phyloP scores from a whole-genome alignment of 495 filamentous ascomycete species.

The Parachaetomium inaequale region DNA sequence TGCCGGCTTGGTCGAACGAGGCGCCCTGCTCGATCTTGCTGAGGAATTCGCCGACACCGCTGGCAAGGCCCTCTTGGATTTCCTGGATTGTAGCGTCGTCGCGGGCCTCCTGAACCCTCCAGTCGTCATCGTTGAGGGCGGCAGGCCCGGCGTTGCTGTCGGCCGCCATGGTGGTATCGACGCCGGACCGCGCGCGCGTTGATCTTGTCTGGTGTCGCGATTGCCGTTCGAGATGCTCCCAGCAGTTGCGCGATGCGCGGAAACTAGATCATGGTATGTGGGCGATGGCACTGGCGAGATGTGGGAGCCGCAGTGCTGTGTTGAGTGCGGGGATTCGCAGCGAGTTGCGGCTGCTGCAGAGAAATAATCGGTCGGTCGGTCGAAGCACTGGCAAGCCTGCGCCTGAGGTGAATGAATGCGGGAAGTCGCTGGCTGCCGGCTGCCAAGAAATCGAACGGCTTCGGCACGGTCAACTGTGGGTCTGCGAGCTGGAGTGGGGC shows the following conservation, averaged over 20 bases:
- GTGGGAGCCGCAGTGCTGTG: neutral
- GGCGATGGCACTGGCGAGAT: neutral
- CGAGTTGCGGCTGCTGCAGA: neutral
- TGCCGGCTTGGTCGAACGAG: conserved; percentile 36
- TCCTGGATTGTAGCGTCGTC: conserved; percentile 27
- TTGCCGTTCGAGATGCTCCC: conserved; percentile 23
- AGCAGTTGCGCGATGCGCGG: conserved; percentile 21
- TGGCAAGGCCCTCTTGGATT: conserved; percentile 17
- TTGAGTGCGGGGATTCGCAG: neutral
- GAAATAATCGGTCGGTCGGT: neutral
- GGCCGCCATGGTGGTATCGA: conserved; percentile 23
- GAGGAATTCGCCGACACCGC: conserved; percentile 20
- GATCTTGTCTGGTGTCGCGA: conserved; percentile 12
- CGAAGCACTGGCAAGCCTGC: neutral
- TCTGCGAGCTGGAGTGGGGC: neutral
- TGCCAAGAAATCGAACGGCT: conserved; percentile 19
- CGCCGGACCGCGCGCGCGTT: no score
- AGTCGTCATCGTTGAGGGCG: conserved; percentile 27
- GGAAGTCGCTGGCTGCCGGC: conserved; percentile 42
- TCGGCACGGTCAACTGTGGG: neutral
- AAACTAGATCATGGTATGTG: conserved; percentile 25
- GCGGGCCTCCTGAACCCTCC: conserved; percentile 27
- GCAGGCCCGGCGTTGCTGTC: conserved; percentile 22
- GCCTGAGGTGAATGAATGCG: no score
- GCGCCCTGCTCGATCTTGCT: conserved; percentile 27